Evolutionary conservation across 176 grass and related monocot species (phyloP).

Genomic region (Sorghum bicolor): DNA sequence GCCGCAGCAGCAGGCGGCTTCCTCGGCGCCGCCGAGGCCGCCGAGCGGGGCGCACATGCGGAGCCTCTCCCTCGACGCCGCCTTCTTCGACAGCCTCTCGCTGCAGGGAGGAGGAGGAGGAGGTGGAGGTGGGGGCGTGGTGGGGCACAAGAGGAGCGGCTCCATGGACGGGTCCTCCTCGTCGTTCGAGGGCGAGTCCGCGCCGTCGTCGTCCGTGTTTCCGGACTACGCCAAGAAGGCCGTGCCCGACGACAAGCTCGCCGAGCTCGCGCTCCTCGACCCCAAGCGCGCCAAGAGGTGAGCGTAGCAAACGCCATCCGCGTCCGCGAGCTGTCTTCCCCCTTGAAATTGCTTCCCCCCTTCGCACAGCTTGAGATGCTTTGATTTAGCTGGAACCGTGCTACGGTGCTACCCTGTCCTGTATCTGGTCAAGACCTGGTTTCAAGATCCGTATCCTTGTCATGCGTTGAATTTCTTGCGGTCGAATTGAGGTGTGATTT

Average conservation of each 20-base stretch:
- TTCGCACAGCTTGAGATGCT: neutral
- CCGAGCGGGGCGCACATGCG: constrained; percentile 43
- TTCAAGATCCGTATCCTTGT: neutral
- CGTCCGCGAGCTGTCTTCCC: neutral
- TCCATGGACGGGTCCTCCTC: constrained; percentile 78
- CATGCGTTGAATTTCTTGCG: neutral
- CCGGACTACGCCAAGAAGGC: constrained; percentile 94
- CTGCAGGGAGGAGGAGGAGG: constrained; percentile 33
- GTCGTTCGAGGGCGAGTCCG: constrained; percentile 74
- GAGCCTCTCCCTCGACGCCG: constrained; percentile 90
- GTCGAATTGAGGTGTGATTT: neutral
- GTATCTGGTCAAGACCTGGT: neutral
- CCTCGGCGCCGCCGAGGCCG: constrained; percentile 9
- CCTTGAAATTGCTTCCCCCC: neutral
- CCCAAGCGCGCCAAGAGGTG: constrained; percentile 95
- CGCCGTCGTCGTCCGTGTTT: neutral
- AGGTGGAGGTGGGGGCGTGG: constrained; percentile 5
- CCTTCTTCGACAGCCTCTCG: constrained; percentile 76
- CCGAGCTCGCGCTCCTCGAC: constrained; percentile 77
- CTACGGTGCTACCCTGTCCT: neutral
- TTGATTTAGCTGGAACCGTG: neutral
- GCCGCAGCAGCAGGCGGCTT: neutral
- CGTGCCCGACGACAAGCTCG: constrained; percentile 66
- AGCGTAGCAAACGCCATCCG: neutral
- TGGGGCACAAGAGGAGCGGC: constrained; percentile 68